Conservation (phyloP, 305 asterid species). For the Petunia hybrid region DNA sequence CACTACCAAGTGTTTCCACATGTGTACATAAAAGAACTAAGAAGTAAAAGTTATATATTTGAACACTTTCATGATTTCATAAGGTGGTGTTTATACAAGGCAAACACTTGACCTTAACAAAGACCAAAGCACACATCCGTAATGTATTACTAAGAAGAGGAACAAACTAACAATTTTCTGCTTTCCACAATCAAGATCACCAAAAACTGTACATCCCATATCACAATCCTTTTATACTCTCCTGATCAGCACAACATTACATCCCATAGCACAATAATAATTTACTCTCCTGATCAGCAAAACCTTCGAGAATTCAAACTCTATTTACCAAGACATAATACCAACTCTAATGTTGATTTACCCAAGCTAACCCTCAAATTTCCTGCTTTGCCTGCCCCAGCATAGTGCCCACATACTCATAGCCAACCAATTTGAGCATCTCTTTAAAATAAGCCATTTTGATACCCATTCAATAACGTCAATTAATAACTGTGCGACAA, state of each 20-base stretch:
- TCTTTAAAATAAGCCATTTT: background rate
- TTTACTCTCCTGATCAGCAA: background rate
- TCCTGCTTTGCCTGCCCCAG: background rate
- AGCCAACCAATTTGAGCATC: constrained; percentile 20
- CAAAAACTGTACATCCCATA: background rate
- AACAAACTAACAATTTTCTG: constrained; percentile 6
- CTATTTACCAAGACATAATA: constrained; percentile 19
- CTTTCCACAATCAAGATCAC: constrained; percentile 12
- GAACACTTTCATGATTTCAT: background rate
- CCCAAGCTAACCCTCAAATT: background rate
- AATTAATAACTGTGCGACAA: background rate
- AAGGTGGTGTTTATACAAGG: background rate
- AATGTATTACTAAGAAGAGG: constrained; percentile 3
- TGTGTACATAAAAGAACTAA: background rate
- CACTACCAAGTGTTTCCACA: background rate
- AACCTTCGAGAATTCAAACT: constrained; percentile 18
- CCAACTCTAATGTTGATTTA: constrained; percentile 5
- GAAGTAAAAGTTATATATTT: background rate
- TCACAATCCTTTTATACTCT: background rate
- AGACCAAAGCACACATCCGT: background rate
- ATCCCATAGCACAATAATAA: background rate
- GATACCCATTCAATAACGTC: background rate
- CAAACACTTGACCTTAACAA: background rate
- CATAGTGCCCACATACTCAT: background rate
- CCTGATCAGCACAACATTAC: background rate